A percentile compares a stretch with the other conserved stretches of the same genome.
These are phyloP conservation scores for Thalassiosira livingstoniorum DNA, from an alignment of 352 stramenopile species.

Conservation along the genomic window DNA sequence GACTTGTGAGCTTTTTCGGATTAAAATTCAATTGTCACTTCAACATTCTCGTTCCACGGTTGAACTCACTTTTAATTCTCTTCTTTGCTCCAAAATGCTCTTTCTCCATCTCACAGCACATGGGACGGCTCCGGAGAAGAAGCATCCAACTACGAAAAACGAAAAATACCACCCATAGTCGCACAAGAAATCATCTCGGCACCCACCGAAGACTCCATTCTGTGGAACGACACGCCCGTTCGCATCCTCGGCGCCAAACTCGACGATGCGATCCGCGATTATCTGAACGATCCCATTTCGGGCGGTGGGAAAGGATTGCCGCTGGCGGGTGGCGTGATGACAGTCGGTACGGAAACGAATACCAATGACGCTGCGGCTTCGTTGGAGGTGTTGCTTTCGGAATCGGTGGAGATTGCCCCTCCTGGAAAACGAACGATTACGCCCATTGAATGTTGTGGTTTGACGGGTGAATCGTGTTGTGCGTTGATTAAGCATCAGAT, in stretches of 20 bases:
- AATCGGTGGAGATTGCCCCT: neutral
- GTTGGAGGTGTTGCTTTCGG: no score
- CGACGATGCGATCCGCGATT: neutral
- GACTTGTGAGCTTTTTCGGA: conserved; percentile 27
- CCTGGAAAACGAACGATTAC: neutral
- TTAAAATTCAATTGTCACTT: no score
- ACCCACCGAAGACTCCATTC: no score
- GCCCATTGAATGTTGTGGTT: conserved; percentile 10
- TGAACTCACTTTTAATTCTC: no score
- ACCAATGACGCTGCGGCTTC: no score
- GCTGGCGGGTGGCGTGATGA: no score
- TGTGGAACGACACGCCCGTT: no score
- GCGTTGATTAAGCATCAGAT: conserved; percentile 31
- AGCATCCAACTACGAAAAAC: neutral
- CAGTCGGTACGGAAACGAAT: no score
- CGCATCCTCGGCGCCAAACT: neutral
- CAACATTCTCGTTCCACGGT: neutral
- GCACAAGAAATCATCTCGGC: neutral
- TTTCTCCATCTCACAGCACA: conserved; percentile 6
- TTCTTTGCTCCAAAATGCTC: no score
- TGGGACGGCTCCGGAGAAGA: conserved; percentile 16
- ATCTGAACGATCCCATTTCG: conserved; percentile 7
- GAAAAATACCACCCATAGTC: neutral
- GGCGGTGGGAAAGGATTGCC: no score
- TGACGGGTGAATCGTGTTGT: conserved; percentile 37